phyloP scores from a whole-genome alignment of 768 basidiomycete species.

The Termitomyces sp. region DNA sequence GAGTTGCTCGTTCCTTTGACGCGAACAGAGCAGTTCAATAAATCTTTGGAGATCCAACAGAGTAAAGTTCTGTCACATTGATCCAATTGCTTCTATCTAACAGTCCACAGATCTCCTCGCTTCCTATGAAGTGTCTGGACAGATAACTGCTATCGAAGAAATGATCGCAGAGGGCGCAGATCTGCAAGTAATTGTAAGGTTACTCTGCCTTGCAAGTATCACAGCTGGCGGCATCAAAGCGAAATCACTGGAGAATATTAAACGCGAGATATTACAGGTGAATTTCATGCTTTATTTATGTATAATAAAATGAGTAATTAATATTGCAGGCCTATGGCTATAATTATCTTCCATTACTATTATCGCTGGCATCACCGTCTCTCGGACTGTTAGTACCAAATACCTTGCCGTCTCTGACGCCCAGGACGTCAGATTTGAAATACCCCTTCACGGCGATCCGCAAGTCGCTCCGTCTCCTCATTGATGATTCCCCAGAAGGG shows the following conservation, averaged over 20 bases:
- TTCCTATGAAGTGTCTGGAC: constrained; percentile 77
- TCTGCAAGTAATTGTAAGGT: constrained; percentile 68
- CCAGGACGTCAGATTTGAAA: constrained; percentile 39
- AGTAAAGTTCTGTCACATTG: constrained; percentile 42
- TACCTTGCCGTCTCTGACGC: constrained; percentile 52
- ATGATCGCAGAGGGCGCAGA: constrained; percentile 85
- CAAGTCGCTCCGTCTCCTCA: constrained; percentile 85
- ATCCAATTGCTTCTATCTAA: constrained; percentile 1
- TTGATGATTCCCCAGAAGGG: constrained; percentile 78
- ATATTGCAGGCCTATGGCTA: constrained; percentile 67
- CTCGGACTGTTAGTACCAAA: constrained; percentile 63
- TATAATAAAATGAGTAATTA: background rate
- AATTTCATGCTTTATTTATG: constrained; percentile 23
- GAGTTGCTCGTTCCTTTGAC: constrained; percentile 86
- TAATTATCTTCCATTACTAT: constrained; percentile 59
- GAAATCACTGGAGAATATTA: constrained; percentile 81
- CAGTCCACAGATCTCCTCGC: constrained; percentile 75
- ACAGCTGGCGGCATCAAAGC: constrained; percentile 82
- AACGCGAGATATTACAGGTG: constrained; percentile 86
- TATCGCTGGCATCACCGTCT: constrained; percentile 60
- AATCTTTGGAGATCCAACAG: constrained; percentile 91
- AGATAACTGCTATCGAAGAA: constrained; percentile 86
- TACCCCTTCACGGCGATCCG: constrained; percentile 70
- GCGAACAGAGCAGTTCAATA: constrained; percentile 82
- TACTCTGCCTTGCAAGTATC: constrained; percentile 83